phyloP scores from a whole-genome alignment of 1,139 yeast species.

The Yueomyces sp. region DNA sequence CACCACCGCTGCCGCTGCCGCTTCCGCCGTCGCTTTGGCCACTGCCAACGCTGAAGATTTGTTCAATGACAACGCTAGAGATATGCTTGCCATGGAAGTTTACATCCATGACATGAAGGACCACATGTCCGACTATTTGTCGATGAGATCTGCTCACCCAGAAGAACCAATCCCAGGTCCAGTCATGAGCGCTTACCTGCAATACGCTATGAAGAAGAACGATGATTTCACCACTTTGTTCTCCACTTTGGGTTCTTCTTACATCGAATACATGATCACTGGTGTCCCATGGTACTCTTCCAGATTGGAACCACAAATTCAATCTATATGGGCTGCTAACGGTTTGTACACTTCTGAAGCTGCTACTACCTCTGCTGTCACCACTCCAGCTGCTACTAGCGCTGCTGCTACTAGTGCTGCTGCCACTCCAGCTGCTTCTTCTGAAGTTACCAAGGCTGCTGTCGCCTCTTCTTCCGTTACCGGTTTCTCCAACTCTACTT shows the following conservation, averaged over 20 bases:
- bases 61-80: background rate
- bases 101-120: conserved; percentile 1
- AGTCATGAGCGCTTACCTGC: background rate
- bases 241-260: background rate
- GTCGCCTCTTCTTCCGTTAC: background rate
- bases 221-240: background rate
- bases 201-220: background rate
- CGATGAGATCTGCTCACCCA: conserved; percentile 1
- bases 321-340: conserved; percentile 2
- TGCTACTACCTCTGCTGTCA: background rate
- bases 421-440: background rate
- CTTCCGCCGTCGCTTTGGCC: conserved; percentile 1
- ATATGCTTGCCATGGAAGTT: background rate
- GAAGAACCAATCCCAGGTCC: conserved; percentile 1
- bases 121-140: conserved; percentile 1
- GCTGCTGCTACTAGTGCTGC: background rate
- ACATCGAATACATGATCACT: conserved; percentile 23
- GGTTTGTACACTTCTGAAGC: conserved; percentile 1
- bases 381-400: background rate
- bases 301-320: conserved; percentile 20
- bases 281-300: conserved; percentile 32
- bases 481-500: background rate
- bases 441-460: background rate
- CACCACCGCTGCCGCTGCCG: background rate
- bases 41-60: background rate